A percentile compares a stretch with the other conserved stretches of the same genome.
Evolutionary conservation across 768 basidiomycete species (phyloP).

Genomic region (Russula sp.): DNA sequence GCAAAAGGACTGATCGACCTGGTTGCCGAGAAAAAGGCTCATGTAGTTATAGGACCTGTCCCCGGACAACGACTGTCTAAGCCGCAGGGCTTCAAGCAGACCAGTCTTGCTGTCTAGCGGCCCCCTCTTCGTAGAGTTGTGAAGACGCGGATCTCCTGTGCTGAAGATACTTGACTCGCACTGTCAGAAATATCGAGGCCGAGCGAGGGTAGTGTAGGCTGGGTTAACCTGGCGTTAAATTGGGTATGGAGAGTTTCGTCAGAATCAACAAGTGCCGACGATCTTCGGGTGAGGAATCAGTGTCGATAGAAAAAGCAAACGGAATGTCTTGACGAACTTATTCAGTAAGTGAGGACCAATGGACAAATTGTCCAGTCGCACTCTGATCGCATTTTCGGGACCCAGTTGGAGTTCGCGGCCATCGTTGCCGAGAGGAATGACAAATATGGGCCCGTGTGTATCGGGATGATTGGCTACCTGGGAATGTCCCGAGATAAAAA

Average conservation of each 20-base stretch:
- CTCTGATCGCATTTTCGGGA: conserved; percentile 1
- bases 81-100: not conserved
- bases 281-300: conserved; percentile 19
- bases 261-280: conserved; percentile 22
- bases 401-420: conserved; percentile 5
- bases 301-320: not conserved
- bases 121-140: conserved; percentile 8
- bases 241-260: conserved; percentile 26
- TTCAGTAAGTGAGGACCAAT: conserved; percentile 14
- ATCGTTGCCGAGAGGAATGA: not conserved
- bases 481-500: conserved; percentile 36
- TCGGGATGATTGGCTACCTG: not conserved
- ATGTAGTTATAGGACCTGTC: not conserved
- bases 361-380: conserved; percentile 7
- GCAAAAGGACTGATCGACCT: not conserved
- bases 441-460: not conserved
- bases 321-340: conserved; percentile 37
- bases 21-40: not conserved
- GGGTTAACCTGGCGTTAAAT: conserved; percentile 2
- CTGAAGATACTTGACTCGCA: not conserved
- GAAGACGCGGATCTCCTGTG: not conserved
- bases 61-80: not conserved
- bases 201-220: not conserved
- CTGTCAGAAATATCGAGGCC: not conserved
- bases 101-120: not conserved